Percentiles rank a stretch among this genome's conserved stretches.
These are phyloP conservation scores for Boletus vermiculosoides DNA, from an alignment of 768 basidiomycete genomes.

Conservation along the genomic window DNA sequence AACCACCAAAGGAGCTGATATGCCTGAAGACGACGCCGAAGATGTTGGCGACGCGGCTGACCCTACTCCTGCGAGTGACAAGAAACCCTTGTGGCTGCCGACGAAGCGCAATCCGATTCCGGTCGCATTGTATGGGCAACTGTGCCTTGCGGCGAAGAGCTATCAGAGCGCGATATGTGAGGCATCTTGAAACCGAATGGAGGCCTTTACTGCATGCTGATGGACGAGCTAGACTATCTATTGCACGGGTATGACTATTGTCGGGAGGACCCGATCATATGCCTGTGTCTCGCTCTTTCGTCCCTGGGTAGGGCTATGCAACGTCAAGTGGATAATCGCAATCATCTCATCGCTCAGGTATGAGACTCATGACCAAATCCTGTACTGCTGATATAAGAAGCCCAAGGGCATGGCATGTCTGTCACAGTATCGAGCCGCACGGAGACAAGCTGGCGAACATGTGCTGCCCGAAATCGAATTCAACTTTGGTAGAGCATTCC, in stretches of 20 bases:
- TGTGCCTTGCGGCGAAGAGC: constrained; percentile 77
- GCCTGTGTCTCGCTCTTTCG: constrained; percentile 76
- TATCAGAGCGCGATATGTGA: constrained; percentile 89
- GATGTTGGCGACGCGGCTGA: constrained; percentile 23
- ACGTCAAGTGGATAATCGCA: constrained; percentile 90
- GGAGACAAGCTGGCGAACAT: constrained; percentile 40
- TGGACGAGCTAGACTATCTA: constrained; percentile 36
- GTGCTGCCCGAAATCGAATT: constrained; percentile 77
- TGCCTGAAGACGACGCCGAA: constrained; percentile 36
- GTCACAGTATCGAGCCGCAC: constrained; percentile 67
- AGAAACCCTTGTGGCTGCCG: not conserved
- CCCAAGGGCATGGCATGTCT: constrained; percentile 82
- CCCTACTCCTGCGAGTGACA: constrained; percentile 27
- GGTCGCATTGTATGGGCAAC: constrained; percentile 75
- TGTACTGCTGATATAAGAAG: not conserved
- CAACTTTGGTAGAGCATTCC: constrained; percentile 75
- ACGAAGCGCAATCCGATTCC: constrained; percentile 61
- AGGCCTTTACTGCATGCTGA: not conserved
- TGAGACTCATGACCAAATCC: not conserved
- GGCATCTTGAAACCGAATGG: constrained; percentile 27
- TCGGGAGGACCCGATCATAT: constrained; percentile 83
- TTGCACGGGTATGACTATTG: constrained; percentile 85
- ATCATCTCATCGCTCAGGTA: constrained; percentile 61
- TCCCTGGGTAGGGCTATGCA: constrained; percentile 91
- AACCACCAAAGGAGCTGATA: constrained; percentile 12